Percentiles rank a stretch among this genome's conserved stretches.
These are phyloP conservation scores for Globisporangium camurandrum DNA, from an alignment of 352 stramenopile genomes.

Conservation along the genomic window DNA sequence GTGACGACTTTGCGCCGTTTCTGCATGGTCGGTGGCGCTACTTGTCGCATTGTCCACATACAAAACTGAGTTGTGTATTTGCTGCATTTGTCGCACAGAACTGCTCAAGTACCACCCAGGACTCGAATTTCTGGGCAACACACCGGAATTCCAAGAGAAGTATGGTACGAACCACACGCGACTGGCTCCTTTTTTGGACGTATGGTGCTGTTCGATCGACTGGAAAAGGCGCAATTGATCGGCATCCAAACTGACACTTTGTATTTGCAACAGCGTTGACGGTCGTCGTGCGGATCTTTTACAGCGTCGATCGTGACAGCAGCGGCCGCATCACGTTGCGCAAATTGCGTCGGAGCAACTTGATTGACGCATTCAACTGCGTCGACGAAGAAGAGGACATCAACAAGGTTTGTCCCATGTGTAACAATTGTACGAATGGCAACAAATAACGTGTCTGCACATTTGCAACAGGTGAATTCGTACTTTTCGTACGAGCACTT, in stretches of 20 bases:
- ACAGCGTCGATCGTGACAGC: constrained; percentile 90
- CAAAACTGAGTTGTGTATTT: neutral
- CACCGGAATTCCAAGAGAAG: constrained; percentile 99
- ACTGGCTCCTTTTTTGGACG: neutral
- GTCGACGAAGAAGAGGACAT: constrained; percentile 99
- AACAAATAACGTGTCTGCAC: neutral
- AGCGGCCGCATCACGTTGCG: constrained; percentile 93
- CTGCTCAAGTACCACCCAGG: constrained; percentile 87
- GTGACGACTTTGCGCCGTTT: constrained; percentile 97
- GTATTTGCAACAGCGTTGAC: constrained; percentile 77
- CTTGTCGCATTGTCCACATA: neutral
- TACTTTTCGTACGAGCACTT: constrained; percentile 99
- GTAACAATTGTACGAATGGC: no score
- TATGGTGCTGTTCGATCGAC: neutral
- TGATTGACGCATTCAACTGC: constrained; percentile 93
- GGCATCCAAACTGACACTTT: neutral
- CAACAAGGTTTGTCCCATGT: constrained; percentile 88
- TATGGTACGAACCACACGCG: constrained; percentile 66
- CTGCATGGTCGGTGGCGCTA: constrained; percentile 77
- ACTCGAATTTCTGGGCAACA: constrained; percentile 95
- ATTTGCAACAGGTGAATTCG: constrained; percentile 73
- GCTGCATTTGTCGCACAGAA: constrained; percentile 25
- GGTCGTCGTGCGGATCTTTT: constrained; percentile 94
- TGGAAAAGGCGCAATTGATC: neutral
- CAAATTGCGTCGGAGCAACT: constrained; percentile 91